Percentiles rank a stretch among this genome's conserved stretches.
phyloP scores from a whole-genome alignment of 176 grass and related monocot species.

The Cenchrus fungigraminus region DNA sequence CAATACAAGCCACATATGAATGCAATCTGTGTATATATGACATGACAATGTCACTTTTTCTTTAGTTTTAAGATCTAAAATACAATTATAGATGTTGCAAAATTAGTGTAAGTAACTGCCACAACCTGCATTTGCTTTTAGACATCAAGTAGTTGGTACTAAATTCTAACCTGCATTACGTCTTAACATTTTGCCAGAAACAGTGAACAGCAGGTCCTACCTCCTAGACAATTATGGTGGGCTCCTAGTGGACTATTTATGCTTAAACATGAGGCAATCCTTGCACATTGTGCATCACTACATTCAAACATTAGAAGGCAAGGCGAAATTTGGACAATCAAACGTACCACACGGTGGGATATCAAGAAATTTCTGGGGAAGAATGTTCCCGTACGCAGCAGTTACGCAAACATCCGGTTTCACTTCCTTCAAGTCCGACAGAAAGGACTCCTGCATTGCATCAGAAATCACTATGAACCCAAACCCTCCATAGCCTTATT shows the following conservation, averaged over 20 bases:
- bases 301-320: neutral
- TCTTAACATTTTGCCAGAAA: neutral
- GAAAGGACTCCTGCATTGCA: conserved; percentile 71
- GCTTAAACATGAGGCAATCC: conserved; percentile 8
- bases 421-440: conserved; percentile 65
- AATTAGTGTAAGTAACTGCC: neutral
- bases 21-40: neutral
- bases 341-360: conserved; percentile 69
- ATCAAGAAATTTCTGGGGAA: conserved; percentile 92
- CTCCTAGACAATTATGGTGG: conserved; percentile 6
- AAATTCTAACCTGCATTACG: neutral
- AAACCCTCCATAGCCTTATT: neutral
- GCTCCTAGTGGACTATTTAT: conserved; percentile 13
- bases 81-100: neutral
- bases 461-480: conserved; percentile 11
- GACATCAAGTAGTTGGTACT: neutral
- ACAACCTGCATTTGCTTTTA: neutral
- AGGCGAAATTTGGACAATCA: neutral
- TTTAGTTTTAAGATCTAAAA: conserved; percentile 2
- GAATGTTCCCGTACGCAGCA: conserved; percentile 91
- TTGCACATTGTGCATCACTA: neutral
- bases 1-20: neutral
- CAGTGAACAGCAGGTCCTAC: neutral
- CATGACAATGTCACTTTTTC: neutral
- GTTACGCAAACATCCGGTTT: conserved; percentile 88